These are phyloP conservation scores for Primulina eburnea DNA, from an alignment of 257 asterid species.

Conservation along the genomic window DNA sequence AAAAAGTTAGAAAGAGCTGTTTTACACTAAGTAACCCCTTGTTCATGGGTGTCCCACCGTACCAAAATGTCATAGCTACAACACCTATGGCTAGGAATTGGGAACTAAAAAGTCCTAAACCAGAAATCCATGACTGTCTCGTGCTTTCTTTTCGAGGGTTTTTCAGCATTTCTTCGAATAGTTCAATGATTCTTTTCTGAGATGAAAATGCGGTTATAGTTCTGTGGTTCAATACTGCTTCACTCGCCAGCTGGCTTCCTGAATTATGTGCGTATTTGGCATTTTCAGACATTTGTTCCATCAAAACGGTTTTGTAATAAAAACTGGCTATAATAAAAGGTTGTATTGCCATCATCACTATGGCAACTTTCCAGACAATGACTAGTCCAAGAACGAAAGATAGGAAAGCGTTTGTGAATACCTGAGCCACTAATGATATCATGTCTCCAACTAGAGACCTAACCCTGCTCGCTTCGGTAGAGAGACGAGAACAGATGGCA, in stretches of 20 bases:
- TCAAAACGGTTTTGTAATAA: constrained; percentile 36
- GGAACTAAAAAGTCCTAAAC: constrained; percentile 35
- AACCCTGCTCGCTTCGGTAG: constrained; percentile 41
- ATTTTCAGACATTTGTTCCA: constrained; percentile 40
- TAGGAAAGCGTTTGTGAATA: constrained; percentile 30
- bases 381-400: constrained; percentile 37
- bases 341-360: constrained; percentile 38
- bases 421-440: constrained; percentile 38
- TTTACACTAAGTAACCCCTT: constrained; percentile 28
- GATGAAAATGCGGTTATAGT: constrained; percentile 47
- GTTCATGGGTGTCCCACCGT: constrained; percentile 42
- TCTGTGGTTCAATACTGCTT: constrained; percentile 45
- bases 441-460: constrained; percentile 54
- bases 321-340: constrained; percentile 39
- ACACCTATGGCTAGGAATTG: constrained; percentile 38
- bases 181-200: constrained; percentile 30
- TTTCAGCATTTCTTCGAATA: constrained; percentile 36
- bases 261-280: constrained; percentile 42
- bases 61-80: constrained; percentile 47
- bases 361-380: constrained; percentile 44
- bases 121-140: constrained; percentile 57
- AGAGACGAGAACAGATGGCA: constrained; percentile 43
- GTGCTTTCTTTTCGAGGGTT: constrained; percentile 39
- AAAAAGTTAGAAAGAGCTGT: constrained; percentile 38
- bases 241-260: constrained; percentile 58